Evolutionary conservation across 1,284 basidiomycete species (phyloP), one percentile per base, ranked within the genome.

Genomic region (Puccinia coronata): DNA sequence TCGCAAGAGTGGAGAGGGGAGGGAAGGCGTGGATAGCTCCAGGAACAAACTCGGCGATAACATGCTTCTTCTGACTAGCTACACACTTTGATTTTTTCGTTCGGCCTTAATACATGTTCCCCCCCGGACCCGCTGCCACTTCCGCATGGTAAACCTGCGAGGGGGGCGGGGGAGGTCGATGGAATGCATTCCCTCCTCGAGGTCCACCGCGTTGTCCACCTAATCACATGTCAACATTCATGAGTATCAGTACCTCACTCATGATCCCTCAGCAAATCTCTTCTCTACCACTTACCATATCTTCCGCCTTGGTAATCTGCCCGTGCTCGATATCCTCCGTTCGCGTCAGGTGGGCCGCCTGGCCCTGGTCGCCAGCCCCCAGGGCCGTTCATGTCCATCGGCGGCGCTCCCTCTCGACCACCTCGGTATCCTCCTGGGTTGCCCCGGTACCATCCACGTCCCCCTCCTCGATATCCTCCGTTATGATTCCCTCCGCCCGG

Each of bases 331-430:
- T 76, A 76, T 43, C 73, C 73, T 49, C 57, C 57, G 49, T 63
- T 76, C 5, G 31, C 57, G 31, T 76, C 73, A 34, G 73, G 73
- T 4, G 73, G 57, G 25, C 73, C 73, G 9, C 73, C 73, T 2
- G 73, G 41, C n/a, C 73, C 59, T 39, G 73, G 73, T 51, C 73
- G 73, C 73, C 73, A 76, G n/a, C 55, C 73, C n/a, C 53, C 73
- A 41, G 73, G 41, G 31, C 57, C 57, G 25, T 76, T 76, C 73
- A 63, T 63, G 14, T 76, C 73, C 36, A 65, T 65, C n/a, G 73
- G 47, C 14, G 73, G 73, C 41, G 73, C 41, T 34, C 73, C 73
- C 25, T 63, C 75, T 25, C 75, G 61, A 36, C 75, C 75, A 55
- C 75, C 75, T 55, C 63, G 61, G n/a, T 49, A 78, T 49, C 75